Evolutionary conservation across 2,329 filamentous ascomycete species (phyloP).

Genomic region (Alternaria novae-zelandiae): DNA sequence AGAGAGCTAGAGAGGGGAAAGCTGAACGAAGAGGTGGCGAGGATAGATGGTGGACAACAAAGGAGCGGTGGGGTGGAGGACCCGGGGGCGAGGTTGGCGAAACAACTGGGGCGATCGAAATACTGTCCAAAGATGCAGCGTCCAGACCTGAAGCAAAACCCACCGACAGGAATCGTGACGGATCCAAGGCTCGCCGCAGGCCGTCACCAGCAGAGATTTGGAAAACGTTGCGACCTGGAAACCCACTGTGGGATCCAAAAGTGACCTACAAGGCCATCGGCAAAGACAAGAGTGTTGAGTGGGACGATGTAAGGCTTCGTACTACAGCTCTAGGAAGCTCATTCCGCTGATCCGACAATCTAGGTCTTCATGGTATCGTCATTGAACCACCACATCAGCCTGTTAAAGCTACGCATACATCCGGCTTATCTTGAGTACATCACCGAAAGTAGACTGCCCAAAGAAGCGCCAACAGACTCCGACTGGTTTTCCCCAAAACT

Average conservation of each 20-base stretch:
- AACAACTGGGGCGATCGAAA: constrained; percentile 31
- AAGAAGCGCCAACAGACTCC: constrained; percentile 29
- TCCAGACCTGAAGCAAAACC: constrained; percentile 47
- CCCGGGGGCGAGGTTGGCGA: constrained; percentile 54
- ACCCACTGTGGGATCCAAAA: constrained; percentile 62
- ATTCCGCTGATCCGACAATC: constrained; percentile 14
- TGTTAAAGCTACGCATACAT: constrained; percentile 65
- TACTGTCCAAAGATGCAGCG: constrained; percentile 31
- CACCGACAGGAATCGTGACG: constrained; percentile 27
- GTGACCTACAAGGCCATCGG: constrained; percentile 64
- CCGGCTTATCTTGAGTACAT: constrained; percentile 63
- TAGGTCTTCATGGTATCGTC: constrained; percentile 68
- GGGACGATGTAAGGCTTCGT: constrained; percentile 61
- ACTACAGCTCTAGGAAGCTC: background rate
- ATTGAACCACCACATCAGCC: constrained; percentile 67
- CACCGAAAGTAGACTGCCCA: constrained; percentile 50
- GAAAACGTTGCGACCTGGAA: constrained; percentile 59
- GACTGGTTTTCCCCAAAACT: constrained; percentile 61
- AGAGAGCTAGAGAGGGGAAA: constrained; percentile 63
- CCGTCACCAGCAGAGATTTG: constrained; percentile 58
- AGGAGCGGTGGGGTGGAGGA: constrained; percentile 64
- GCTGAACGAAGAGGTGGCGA: constrained; percentile 59
- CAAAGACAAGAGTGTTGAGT: constrained; percentile 54
- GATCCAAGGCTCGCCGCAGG: constrained; percentile 47
- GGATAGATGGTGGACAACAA: constrained; percentile 66